Base-by-base conservation (phyloP, 2,329 filamentous ascomycete species). In the Fusarium oxysporum region DNA sequence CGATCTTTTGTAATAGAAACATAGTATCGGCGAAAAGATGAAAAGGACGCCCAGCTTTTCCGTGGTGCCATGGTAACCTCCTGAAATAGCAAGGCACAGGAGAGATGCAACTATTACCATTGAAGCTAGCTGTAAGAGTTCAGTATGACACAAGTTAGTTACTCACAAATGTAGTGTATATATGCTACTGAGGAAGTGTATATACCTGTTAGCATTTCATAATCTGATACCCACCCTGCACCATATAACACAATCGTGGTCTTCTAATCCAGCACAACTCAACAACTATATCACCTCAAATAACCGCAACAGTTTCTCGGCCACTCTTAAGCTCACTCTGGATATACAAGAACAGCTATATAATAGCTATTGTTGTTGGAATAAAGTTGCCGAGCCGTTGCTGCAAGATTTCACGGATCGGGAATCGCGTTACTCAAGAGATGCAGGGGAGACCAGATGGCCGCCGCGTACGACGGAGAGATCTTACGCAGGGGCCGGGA, bases 351-450 rank as follows among this genome's bases (percentile, higher is more conserved):
- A n/a, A 11, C n/a, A 28, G 23, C 37, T n/a, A 16, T 35, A 13
- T 21, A 38, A 13, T 21, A 41, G 3, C 33, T 11, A 47, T 53
- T 48, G 62, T 57, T 53, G 71, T 76, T 61, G 35, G 68, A 73
- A 57, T 71, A 76, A 59, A 72, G 73, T 73, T 75, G 54, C 43
- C 56, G 61, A 65, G 65, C 47, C 53, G 50, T 66, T 66, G 61
- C 67, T 76, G 71, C 71, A 73, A 65, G 59, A 68, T 51, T 70
- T 77, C 67, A 72, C 59, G 44, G 62, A 70, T 70, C 61, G 65
- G 69, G 73, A 64, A 77, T 68, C 55, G 60, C 53, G 56, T 72
- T 66, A 47, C 56, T 63, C 53, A 54, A 62, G 21, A 37, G 28
- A 48, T 55, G 58, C 55, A 59, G 53, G 59, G 54, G 47, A 55